Conservation (phyloP, 306 rosid species). For the Quercus wislizeni region DNA sequence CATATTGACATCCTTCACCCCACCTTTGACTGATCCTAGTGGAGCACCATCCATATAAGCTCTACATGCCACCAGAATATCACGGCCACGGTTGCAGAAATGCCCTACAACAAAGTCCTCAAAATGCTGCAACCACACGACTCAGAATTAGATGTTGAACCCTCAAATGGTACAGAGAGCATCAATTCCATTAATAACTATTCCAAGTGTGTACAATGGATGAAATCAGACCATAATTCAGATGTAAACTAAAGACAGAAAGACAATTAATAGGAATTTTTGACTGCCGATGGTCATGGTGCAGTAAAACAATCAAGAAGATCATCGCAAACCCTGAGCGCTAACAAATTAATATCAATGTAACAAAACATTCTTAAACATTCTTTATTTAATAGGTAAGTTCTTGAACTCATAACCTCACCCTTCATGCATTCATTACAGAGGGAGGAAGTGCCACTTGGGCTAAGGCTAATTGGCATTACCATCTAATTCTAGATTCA, state of each 20-base stretch:
- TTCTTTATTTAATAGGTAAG: no score
- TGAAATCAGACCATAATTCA: neutral
- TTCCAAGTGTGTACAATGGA: no score
- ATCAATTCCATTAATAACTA: no score
- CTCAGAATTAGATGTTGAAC: conserved; percentile 15
- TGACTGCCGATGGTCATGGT: neutral
- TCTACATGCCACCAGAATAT: conserved; percentile 71
- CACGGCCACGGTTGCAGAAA: conserved; percentile 57
- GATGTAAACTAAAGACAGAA: neutral
- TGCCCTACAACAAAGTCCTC: conserved; percentile 71
- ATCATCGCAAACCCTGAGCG: neutral
- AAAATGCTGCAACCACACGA: conserved; percentile 56
- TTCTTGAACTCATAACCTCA: no score
- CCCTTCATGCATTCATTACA: no score
- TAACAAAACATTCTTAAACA: neutral
- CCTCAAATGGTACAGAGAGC: neutral
- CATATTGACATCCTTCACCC: conserved; percentile 70
- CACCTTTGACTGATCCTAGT: conserved; percentile 80
- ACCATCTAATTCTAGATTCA: neutral
- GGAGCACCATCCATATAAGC: conserved; percentile 82
- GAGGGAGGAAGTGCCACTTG: no score
- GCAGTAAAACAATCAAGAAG: neutral
- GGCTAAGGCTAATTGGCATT: no score
- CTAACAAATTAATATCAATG: neutral
- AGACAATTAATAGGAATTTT: neutral